Evolutionary conservation across 495 filamentous ascomycete genomes (phyloP).

Genomic region (Hypoxylon rickii): DNA sequence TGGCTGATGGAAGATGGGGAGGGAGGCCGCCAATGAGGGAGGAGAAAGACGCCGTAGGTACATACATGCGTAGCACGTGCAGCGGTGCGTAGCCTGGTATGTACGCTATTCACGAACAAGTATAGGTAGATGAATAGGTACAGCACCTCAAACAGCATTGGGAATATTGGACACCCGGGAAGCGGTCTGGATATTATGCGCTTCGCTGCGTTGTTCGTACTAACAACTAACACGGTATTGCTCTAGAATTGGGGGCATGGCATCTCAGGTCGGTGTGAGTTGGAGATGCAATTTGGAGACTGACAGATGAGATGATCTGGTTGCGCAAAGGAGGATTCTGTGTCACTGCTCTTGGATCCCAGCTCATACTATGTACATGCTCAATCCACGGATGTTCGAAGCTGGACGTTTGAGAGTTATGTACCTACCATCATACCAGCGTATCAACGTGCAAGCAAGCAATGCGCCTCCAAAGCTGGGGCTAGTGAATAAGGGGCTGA

Average conservation of each 20-base stretch:
- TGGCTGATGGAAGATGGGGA: conserved; percentile 21
- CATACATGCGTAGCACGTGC: too few relatives aligned
- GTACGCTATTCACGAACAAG: too few relatives aligned
- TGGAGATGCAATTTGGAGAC: background rate
- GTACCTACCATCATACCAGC: too few relatives aligned
- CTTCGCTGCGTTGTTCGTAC: too few relatives aligned
- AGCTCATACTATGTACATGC: background rate
- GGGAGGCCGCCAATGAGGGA: conserved; percentile 28
- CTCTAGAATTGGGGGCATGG: too few relatives aligned
- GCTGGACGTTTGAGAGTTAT: too few relatives aligned
- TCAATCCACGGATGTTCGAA: background rate
- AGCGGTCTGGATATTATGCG: conserved; percentile 21
- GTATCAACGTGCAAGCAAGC: too few relatives aligned
- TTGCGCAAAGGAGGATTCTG: conserved; percentile 8
- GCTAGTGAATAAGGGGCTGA: conserved; percentile 18
- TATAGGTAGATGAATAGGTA: too few relatives aligned
- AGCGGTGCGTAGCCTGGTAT: too few relatives aligned
- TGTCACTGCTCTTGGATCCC: background rate
- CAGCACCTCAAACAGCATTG: conserved; percentile 4
- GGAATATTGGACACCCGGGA: conserved; percentile 5
- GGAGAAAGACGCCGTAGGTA: too few relatives aligned
- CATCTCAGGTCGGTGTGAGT: background rate
- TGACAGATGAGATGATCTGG: conserved; percentile 5
- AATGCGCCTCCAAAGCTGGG: background rate
- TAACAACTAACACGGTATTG: too few relatives aligned